These are phyloP conservation scores for Herpotrichia juniperi DNA, from an alignment of 2,329 filamentous ascomycete species.

Conservation along the genomic window DNA sequence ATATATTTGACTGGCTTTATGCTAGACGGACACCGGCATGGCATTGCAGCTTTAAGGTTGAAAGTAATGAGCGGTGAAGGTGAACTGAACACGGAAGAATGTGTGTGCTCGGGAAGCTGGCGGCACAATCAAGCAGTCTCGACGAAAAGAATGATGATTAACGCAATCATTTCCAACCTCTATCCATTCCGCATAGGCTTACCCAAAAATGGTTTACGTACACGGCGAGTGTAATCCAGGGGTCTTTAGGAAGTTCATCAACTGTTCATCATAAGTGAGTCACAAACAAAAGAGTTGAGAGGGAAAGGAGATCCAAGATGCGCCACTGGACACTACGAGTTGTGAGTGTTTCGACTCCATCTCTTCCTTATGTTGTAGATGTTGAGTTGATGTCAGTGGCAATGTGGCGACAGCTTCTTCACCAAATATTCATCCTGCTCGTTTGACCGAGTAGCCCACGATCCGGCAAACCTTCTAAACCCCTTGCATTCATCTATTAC, in stretches of 20 bases:
- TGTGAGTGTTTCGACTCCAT: constrained; percentile 14
- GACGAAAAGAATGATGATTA: too few species aligned
- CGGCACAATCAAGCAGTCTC: too few species aligned
- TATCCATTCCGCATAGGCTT: too few species aligned
- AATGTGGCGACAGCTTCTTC: constrained; percentile 33
- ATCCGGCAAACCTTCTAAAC: constrained; percentile 25
- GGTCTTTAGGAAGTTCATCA: too few species aligned
- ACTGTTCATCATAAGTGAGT: too few species aligned
- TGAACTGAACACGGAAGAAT: constrained; percentile 1
- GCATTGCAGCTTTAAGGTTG: constrained; percentile 7
- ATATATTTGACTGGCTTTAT: background rate
- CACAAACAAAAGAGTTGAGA: too few species aligned
- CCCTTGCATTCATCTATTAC: constrained; percentile 28
- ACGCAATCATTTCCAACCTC: too few species aligned
- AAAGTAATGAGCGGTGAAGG: constrained; percentile 18
- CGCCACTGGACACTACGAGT: constrained; percentile 32
- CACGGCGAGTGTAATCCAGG: too few species aligned
- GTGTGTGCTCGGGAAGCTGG: too few species aligned
- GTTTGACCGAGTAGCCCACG: constrained; percentile 27
- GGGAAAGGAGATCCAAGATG: constrained; percentile 22
- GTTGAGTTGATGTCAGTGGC: constrained; percentile 23
- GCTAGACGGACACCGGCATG: constrained; percentile 12
- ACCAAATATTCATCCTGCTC: constrained; percentile 33
- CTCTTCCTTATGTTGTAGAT: background rate
- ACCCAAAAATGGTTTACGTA: too few species aligned